Evolutionary conservation across 1,284 basidiomycete genomes (phyloP).

Genomic region (Ustilago nuda): DNA sequence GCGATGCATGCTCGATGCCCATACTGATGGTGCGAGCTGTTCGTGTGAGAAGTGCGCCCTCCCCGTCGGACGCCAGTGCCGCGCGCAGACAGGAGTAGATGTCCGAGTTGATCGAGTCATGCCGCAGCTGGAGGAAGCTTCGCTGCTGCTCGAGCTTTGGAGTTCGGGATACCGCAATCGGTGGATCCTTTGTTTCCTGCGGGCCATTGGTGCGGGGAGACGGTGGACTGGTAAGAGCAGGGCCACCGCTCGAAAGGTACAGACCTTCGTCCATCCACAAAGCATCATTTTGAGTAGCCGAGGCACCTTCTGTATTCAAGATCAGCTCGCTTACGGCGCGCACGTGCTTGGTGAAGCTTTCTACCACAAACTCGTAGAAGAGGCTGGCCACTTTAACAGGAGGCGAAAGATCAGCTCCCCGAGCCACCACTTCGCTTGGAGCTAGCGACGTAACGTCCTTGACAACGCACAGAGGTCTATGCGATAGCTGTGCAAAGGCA

Average conservation of each 20-base stretch:
- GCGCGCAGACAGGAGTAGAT: constrained; percentile 43
- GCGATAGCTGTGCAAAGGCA: constrained; percentile 33
- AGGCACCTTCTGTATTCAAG: constrained; percentile 9
- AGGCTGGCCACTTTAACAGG: constrained; percentile 27
- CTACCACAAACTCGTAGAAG: constrained; percentile 39
- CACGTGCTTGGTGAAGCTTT: constrained; percentile 27
- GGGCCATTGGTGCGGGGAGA: constrained; percentile 11
- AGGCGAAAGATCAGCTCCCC: constrained; percentile 32
- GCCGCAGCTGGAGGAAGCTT: constrained; percentile 29
- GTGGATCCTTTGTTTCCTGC: neutral
- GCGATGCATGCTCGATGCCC: constrained; percentile 31
- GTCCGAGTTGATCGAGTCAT: constrained; percentile 48
- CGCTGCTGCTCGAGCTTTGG: constrained; percentile 28
- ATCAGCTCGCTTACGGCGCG: constrained; percentile 20
- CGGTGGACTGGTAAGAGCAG: constrained; percentile 24
- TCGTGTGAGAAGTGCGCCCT: constrained; percentile 43
- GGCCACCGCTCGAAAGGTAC: constrained; percentile 33
- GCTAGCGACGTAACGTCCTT: constrained; percentile 36
- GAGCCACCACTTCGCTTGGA: constrained; percentile 32
- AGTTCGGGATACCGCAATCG: neutral
- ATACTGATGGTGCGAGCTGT: constrained; percentile 34
- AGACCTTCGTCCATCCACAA: constrained; percentile 35
- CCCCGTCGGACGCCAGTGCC: constrained; percentile 40
- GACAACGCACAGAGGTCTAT: constrained; percentile 37
- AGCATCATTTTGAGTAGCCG: constrained; percentile 16